Percentiles rank a stretch among this genome's conserved stretches.
Evolutionary conservation across 1,139 yeast species (phyloP).

Genomic region (Suhomyces choctaworum): DNA sequence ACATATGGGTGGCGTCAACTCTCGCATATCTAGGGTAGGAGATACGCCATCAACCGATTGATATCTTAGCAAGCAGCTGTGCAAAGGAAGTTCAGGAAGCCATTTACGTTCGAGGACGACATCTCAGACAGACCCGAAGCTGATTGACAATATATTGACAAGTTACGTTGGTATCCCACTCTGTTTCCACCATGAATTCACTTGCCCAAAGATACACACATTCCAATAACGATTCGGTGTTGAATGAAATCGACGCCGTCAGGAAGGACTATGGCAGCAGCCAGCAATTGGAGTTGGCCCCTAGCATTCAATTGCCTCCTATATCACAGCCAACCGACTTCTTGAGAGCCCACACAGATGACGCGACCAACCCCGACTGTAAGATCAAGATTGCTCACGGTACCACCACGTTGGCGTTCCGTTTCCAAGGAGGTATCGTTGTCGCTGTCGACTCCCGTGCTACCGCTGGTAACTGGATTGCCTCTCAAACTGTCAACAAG

Average conservation of each 20-base stretch:
- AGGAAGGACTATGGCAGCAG: slow-evolving; percentile 23
- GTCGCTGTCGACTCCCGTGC: slow-evolving; percentile 99
- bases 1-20: slow-evolving; percentile 10
- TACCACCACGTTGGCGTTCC: slow-evolving; percentile 94
- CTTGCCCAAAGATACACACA: slow-evolving; percentile 43
- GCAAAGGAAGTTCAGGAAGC: too few species aligned
- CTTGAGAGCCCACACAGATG: slow-evolving; percentile 96
- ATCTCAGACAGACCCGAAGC: neutral
- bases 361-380: slow-evolving; percentile 87
- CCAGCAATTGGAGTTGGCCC: slow-evolving; percentile 51
- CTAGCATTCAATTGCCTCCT: slow-evolving; percentile 75
- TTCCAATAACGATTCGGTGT: slow-evolving; percentile 29
- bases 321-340: slow-evolving; percentile 92
- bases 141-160: neutral
- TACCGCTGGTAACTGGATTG: slow-evolving; percentile 98
- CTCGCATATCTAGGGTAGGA: neutral
- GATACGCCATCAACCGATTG: slow-evolving; percentile 1
- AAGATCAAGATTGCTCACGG: slow-evolving; percentile 97
- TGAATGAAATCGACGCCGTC: slow-evolving; percentile 33
- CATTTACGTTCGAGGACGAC: too few species aligned
- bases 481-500: slow-evolving; percentile 96
- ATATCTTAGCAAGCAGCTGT: too few species aligned
- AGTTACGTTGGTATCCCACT: neutral
- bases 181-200: slow-evolving; percentile 34
- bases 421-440: slow-evolving; percentile 93